Conservation (phyloP, 371 early-diverging fungal genomes). For the Batkoa obscura region DNA sequence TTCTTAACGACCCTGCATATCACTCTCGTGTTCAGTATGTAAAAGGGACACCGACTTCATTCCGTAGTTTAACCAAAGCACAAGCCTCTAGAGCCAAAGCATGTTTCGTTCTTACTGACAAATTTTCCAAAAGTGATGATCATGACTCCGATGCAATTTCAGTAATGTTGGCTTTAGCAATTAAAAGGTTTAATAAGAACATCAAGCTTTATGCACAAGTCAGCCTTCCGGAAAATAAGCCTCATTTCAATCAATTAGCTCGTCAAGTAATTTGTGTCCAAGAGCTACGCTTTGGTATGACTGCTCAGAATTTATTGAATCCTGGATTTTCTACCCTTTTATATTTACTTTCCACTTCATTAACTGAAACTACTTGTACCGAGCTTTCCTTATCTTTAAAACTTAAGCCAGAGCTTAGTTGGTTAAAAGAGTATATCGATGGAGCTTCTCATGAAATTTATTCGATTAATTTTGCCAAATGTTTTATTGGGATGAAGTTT, state of each 20-base stretch:
- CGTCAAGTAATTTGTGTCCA: conserved; percentile 43
- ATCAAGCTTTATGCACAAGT: conserved; percentile 33
- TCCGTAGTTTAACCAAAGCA: conserved; percentile 24
- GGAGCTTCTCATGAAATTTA: conserved; percentile 44
- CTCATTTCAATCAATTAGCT: conserved; percentile 38
- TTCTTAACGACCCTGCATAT: conserved; percentile 30
- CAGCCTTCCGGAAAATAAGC: conserved; percentile 36
- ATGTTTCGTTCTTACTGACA: conserved; percentile 30
- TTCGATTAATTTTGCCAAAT: conserved; percentile 19
- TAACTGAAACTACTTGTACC: conserved; percentile 23
- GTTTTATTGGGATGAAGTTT: conserved; percentile 24
- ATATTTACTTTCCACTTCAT: conserved; percentile 33
- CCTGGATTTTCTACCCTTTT: conserved; percentile 42
- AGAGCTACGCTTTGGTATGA: conserved; percentile 42
- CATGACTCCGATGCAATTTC: conserved; percentile 30
- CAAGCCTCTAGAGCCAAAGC: conserved; percentile 24
- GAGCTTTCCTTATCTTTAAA: conserved; percentile 13
- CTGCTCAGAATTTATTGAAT: conserved; percentile 35
- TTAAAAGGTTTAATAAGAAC: conserved; percentile 26
- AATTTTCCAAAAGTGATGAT: conserved; percentile 16
- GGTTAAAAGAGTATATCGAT: conserved; percentile 33
- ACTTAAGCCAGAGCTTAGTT: conserved; percentile 9
- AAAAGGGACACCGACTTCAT: conserved; percentile 31
- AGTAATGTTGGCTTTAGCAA: conserved; percentile 37
- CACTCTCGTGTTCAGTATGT: conserved; percentile 37